Evolutionary conservation across 495 filamentous ascomycete species (phyloP).

Genomic region (Podospora anserina): DNA sequence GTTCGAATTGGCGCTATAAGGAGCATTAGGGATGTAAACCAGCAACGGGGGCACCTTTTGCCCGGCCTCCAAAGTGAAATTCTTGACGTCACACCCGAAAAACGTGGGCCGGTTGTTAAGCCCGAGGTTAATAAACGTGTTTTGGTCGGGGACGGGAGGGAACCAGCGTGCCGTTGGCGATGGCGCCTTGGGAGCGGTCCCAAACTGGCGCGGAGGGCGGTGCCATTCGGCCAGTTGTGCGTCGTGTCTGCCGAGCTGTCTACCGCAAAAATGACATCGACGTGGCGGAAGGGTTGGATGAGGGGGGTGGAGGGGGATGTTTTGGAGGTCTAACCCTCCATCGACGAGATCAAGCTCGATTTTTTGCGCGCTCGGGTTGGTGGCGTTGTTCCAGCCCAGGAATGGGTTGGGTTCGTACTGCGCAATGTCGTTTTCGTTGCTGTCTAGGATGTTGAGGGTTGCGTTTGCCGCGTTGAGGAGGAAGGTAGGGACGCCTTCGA

Average conservation of each 20-base stretch:
- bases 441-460: slow-evolving; percentile 55
- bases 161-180: slow-evolving; percentile 79
- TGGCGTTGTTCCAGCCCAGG: slow-evolving; percentile 60
- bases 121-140: slow-evolving; percentile 83
- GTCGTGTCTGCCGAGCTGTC: slow-evolving; percentile 81
- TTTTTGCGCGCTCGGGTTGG: slow-evolving; percentile 56
- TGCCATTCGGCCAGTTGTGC: slow-evolving; percentile 81
- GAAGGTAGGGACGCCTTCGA: slow-evolving; percentile 48
- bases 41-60: slow-evolving; percentile 59
- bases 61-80: slow-evolving; percentile 50
- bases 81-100: slow-evolving; percentile 80
- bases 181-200: slow-evolving; percentile 61
- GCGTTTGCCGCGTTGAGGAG: slow-evolving; percentile 50
- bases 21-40: slow-evolving; percentile 87
- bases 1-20: slow-evolving; percentile 72
- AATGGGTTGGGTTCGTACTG: slow-evolving; percentile 85
- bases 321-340: slow-evolving; percentile 82
- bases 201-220: slow-evolving; percentile 82
- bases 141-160: slow-evolving; percentile 73
- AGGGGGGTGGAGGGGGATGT: slow-evolving; percentile 80
- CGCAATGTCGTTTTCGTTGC: slow-evolving; percentile 71
- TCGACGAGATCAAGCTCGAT: slow-evolving; percentile 73
- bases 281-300: slow-evolving; percentile 70
- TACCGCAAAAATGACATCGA: slow-evolving; percentile 91
- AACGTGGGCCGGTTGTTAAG: slow-evolving; percentile 85